Conservation (phyloP, 2,329 filamentous ascomycete species). For the Xylariales sp. region DNA sequence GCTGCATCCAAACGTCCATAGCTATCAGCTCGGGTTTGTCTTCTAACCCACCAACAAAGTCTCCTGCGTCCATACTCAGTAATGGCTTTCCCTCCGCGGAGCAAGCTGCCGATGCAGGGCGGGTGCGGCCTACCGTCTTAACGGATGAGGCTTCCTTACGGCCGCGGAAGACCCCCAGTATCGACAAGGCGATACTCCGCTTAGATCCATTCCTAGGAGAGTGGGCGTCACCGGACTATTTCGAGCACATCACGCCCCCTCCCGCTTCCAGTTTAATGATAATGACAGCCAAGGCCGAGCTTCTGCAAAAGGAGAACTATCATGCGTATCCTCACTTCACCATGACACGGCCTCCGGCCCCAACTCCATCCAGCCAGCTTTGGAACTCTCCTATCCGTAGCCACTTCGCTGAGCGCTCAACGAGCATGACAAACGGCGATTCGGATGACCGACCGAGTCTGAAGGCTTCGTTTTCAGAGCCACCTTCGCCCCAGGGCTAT, state of each 20-base stretch:
- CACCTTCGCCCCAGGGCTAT: slow-evolving; percentile 45
- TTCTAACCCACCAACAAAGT: slow-evolving; percentile 44
- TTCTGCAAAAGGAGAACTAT: slow-evolving; percentile 73
- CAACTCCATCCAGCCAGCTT: slow-evolving; percentile 28
- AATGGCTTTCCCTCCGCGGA: slow-evolving; percentile 11
- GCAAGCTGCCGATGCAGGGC: slow-evolving; percentile 16
- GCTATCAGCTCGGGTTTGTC: slow-evolving; percentile 83
- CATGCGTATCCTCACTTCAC: slow-evolving; percentile 39
- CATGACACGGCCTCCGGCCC: no score
- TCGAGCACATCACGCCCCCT: slow-evolving; percentile 84
- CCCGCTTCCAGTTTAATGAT: slow-evolving; percentile 85
- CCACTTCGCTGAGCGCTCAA: no score
- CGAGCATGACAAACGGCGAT: not conserved
- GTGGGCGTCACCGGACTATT: slow-evolving; percentile 93
- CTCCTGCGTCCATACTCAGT: no score
- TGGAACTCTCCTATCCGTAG: slow-evolving; percentile 26
- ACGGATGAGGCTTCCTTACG: slow-evolving; percentile 13
- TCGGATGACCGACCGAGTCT: slow-evolving; percentile 8
- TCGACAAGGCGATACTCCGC: slow-evolving; percentile 63
- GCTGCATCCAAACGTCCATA: slow-evolving; percentile 89
- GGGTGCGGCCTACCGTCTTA: slow-evolving; percentile 12
- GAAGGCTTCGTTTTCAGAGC: slow-evolving; percentile 4
- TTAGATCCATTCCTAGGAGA: slow-evolving; percentile 92
- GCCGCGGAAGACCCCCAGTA: no score
- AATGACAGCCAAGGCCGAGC: slow-evolving; percentile 79